These are phyloP conservation scores for Mycena albidolilacea DNA, from an alignment of 768 basidiomycete genomes.

Conservation along the genomic window DNA sequence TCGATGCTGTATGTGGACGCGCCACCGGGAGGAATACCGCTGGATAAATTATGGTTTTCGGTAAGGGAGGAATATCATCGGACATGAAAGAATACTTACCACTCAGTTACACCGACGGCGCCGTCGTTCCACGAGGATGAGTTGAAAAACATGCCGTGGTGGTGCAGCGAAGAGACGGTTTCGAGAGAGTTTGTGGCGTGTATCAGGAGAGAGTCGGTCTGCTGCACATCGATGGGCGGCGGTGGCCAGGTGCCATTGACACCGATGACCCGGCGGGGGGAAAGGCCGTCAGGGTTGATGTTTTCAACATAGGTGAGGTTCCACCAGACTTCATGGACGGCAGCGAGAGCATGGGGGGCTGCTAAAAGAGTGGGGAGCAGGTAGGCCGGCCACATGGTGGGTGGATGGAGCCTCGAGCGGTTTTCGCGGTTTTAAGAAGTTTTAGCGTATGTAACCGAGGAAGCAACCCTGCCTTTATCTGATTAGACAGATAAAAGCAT, in stretches of 20 bases:
- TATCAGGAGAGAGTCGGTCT: constrained; percentile 80
- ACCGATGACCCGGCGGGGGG: constrained; percentile 83
- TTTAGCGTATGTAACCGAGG: background rate
- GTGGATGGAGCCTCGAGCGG: constrained; percentile 8
- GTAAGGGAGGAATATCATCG: background rate
- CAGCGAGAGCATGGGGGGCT: constrained; percentile 66
- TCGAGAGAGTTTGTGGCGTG: constrained; percentile 85
- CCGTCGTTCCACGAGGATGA: constrained; percentile 92
- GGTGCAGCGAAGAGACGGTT: constrained; percentile 80
- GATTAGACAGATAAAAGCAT: background rate
- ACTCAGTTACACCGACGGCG: constrained; percentile 86
- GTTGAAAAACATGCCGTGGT: constrained; percentile 98
- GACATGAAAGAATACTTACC: constrained; percentile 57
- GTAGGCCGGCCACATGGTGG: constrained; percentile 42
- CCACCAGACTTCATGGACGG: constrained; percentile 87
- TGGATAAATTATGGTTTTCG: constrained; percentile 44
- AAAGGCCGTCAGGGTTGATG: constrained; percentile 89
- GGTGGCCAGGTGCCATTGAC: constrained; percentile 98
- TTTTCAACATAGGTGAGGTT: constrained; percentile 88
- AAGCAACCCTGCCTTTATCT: background rate
- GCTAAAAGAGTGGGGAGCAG: constrained; percentile 51
- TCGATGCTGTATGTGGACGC: constrained; percentile 84
- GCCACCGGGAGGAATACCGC: constrained; percentile 83
- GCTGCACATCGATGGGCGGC: constrained; percentile 82
- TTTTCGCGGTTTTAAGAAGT: constrained; percentile 27